Base-by-base conservation (phyloP, 2,329 filamentous ascomycete species). In the Stylonectria norvegica region DNA sequence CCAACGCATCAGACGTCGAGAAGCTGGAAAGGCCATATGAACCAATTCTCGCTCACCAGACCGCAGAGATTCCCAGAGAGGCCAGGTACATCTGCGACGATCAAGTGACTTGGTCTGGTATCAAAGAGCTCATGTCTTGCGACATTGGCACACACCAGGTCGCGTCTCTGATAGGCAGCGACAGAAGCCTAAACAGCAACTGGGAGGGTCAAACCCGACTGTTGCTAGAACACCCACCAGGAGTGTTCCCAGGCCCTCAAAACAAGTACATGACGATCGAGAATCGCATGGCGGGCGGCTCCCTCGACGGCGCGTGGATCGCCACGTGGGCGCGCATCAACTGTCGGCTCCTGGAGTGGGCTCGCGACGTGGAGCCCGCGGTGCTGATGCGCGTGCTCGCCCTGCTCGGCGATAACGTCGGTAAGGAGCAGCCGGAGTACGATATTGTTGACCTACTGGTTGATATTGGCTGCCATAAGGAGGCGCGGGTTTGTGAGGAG, bases 371-470 rank as follows among this genome's bases (percentile, higher is more conserved):
- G 2, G 45, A 43, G 5, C 58, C 63, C 38, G 55, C 62, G n/a
- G 51, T 60, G 30, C 52, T 54, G 20, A 53, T 62, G 52, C 40
- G 36, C 5, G 40, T 61, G 10, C 47, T 61, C 11, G 51, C 50
- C 4, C 37, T 63, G 18, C 34, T 57, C 28, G 36, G 36, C 7
- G 42, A 49, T 9, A 35, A 45, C 2, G 34, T 33, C n/a, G 40
- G 45, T 9, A 16, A 34, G 32, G 39, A 32, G 12, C 9, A 42
- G 29, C 46, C 31, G 6, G 39, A 51, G 20, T 68, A 66, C 37
- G 64, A 68, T 36, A 55, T 65, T 5, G 49, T 63, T 3, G 62
- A 66, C 36, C 50, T 68, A 6, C 46, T 69, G 2, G 54, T 57
- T 12, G 63, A 67, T 17, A 31, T 68, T 0, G 57, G 65, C 1